Conservation (phyloP, 164 flowering plant genomes). For the Amborella trichopoda region DNA sequence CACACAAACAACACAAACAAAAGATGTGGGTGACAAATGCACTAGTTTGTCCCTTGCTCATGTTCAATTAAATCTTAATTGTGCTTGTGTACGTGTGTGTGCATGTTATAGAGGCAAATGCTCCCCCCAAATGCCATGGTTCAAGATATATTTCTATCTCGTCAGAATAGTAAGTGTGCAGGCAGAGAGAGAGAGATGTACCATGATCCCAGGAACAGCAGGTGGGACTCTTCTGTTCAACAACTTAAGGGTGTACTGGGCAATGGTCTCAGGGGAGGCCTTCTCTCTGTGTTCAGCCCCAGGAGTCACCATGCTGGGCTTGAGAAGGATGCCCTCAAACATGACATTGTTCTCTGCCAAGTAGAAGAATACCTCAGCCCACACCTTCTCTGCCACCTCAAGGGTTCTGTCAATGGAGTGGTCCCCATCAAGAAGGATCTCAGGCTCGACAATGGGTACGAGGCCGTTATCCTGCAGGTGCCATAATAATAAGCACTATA, state of each 20-base stretch:
- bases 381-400: slow-evolving; percentile 68
- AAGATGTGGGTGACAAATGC: too few relatives aligned
- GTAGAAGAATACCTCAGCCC: slow-evolving; percentile 91
- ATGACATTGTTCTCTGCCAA: slow-evolving; percentile 72
- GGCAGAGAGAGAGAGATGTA: slow-evolving; percentile 8
- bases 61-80: too few relatives aligned
- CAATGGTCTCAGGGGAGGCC: slow-evolving; percentile 59
- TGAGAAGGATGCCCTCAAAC: slow-evolving; percentile 79
- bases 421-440: slow-evolving; percentile 78
- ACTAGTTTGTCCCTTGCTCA: too few relatives aligned
- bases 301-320: slow-evolving; percentile 93
- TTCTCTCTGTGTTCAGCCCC: slow-evolving; percentile 86
- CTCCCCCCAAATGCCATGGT: too few relatives aligned
- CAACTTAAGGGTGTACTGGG: slow-evolving; percentile 72
- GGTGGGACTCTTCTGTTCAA: slow-evolving; percentile 69
- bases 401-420: slow-evolving; percentile 77
- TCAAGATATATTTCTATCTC: too few relatives aligned
- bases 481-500: too few relatives aligned
- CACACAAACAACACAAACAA: too few relatives aligned
- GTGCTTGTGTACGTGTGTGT: too few relatives aligned
- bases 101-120: too few relatives aligned
- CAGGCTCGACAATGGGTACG: slow-evolving; percentile 89
- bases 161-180: too few relatives aligned
- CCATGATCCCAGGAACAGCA: slow-evolving; percentile 91
- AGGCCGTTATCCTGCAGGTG: slow-evolving; percentile 55